A percentile compares a stretch with the other conserved stretches of the same genome.
Conservation (phyloP, 495 filamentous ascomycete species). For the Penicillium manginii region DNA sequence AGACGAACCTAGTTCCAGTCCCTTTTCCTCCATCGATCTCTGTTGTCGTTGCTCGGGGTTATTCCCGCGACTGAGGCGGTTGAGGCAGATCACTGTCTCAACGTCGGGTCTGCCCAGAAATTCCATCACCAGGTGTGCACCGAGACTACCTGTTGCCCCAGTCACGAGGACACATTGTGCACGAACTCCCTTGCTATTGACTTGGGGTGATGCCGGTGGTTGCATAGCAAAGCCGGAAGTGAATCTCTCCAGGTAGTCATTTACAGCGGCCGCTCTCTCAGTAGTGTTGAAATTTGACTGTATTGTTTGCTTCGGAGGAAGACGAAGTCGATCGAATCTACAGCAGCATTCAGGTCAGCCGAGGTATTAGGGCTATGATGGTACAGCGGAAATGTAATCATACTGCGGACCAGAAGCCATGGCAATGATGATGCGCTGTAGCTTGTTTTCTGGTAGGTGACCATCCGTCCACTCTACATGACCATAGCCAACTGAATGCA, state of each 20-base stretch:
- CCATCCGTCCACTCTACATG: slow-evolving; percentile 53
- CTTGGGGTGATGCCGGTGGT: too few relatives aligned
- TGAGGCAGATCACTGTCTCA: slow-evolving; percentile 24
- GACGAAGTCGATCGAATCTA: too few relatives aligned
- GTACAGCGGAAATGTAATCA: too few relatives aligned
- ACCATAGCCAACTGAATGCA: slow-evolving; percentile 47
- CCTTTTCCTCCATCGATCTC: background rate
- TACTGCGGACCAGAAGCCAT: background rate
- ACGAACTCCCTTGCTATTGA: too few relatives aligned
- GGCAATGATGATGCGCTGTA: background rate
- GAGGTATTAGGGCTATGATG: too few relatives aligned
- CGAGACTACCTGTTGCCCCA: slow-evolving; percentile 52
- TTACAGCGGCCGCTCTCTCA: too few relatives aligned
- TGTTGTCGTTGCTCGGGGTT: background rate
- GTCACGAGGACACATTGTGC: slow-evolving; percentile 49
- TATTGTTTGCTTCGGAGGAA: too few relatives aligned
- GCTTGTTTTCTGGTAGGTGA: background rate
- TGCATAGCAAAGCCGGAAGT: too few relatives aligned
- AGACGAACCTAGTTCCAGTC: background rate
- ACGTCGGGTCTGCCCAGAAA: too few relatives aligned
- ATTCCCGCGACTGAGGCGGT: slow-evolving; percentile 17
- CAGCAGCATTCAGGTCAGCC: too few relatives aligned
- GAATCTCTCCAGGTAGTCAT: background rate
- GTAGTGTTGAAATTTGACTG: too few relatives aligned
- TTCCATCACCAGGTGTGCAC: slow-evolving; percentile 35